Percentiles rank a stretch among this genome's conserved stretches.
Evolutionary conservation across 805 yeast genomes (phyloP).

Genomic region (Nakazawaea laoshanensis): DNA sequence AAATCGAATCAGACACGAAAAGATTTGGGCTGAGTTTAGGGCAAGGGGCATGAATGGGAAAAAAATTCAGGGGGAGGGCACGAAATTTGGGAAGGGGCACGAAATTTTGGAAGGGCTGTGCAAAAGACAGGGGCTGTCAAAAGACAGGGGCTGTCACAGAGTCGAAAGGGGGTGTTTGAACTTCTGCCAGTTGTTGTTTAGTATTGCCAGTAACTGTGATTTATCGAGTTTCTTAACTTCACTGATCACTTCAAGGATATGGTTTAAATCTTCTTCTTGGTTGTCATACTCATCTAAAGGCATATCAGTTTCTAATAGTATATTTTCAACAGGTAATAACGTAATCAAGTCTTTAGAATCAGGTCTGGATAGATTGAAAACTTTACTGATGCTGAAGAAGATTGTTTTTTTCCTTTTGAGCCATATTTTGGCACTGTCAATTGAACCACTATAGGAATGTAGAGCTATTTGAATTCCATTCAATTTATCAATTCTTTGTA

Average conservation of each 20-base stretch:
- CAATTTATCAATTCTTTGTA: slow-evolving; percentile 19
- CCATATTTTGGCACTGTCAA: slow-evolving; percentile 54
- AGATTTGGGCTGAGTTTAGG: neutral
- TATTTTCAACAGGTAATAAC: slow-evolving; percentile 23
- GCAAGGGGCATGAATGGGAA: neutral
- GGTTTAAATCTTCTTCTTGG: neutral
- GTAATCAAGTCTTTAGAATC: slow-evolving; percentile 19
- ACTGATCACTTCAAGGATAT: slow-evolving; percentile 1
- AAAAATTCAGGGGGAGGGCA: neutral
- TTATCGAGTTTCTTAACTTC: slow-evolving; percentile 1
- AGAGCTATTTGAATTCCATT: slow-evolving; percentile 40
- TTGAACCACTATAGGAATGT: slow-evolving; percentile 83
- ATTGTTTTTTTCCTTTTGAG: slow-evolving; percentile 26
- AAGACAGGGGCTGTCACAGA: neutral
- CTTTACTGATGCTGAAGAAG: slow-evolving; percentile 45
- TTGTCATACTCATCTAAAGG: slow-evolving; percentile 17
- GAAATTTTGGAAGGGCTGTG: neutral
- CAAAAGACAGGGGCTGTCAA: neutral
- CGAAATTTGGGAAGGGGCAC: neutral
- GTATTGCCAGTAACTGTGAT: neutral
- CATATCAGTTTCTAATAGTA: slow-evolving; percentile 49
- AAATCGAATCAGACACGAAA: neutral
- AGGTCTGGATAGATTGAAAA: slow-evolving; percentile 32
- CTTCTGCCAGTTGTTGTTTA: slow-evolving; percentile 5
- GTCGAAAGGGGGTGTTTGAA: neutral